A percentile compares a stretch with the other conserved stretches of the same genome.
These are phyloP conservation scores for Chlorella sorokiniana DNA, from an alignment of 139 green algal genomes.

Conservation along the genomic window DNA sequence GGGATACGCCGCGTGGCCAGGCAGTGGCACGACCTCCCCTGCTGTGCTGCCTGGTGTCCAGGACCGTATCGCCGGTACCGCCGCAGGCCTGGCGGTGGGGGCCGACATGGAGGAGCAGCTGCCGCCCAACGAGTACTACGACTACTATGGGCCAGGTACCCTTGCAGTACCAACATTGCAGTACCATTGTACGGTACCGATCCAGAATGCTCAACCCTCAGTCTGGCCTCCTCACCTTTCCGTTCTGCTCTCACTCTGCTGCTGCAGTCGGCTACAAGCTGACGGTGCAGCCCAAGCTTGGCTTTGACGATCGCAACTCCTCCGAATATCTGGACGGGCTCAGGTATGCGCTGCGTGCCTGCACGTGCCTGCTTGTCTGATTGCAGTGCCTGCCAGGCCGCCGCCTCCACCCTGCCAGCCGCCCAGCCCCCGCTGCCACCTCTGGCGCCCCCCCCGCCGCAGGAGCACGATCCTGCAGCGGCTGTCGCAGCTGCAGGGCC, in stretches of 20 bases:
- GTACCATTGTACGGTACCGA: no score
- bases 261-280: conserved; percentile 20
- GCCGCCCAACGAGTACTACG: conserved; percentile 91
- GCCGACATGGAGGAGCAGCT: conserved; percentile 58
- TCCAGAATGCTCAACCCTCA: no score
- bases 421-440: not conserved
- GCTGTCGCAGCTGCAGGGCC: conserved; percentile 29
- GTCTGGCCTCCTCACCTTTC: not conserved
- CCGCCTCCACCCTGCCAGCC: no score
- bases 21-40: not conserved
- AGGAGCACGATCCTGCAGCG: conserved; percentile 24
- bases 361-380: not conserved
- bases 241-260: no score
- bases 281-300: conserved; percentile 11
- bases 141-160: conserved; percentile 75
- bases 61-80: not conserved
- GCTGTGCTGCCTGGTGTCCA: not conserved
- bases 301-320: conserved; percentile 56
- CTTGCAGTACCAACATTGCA: not conserved
- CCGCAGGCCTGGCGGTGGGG: conserved; percentile 22
- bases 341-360: not conserved
- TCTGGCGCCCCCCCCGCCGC: not conserved
- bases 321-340: conserved; percentile 54
- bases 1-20: no score
- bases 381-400: not conserved